These are phyloP conservation scores for Thozetella sp. DNA, from an alignment of 495 filamentous ascomycete genomes.

Conservation along the genomic window DNA sequence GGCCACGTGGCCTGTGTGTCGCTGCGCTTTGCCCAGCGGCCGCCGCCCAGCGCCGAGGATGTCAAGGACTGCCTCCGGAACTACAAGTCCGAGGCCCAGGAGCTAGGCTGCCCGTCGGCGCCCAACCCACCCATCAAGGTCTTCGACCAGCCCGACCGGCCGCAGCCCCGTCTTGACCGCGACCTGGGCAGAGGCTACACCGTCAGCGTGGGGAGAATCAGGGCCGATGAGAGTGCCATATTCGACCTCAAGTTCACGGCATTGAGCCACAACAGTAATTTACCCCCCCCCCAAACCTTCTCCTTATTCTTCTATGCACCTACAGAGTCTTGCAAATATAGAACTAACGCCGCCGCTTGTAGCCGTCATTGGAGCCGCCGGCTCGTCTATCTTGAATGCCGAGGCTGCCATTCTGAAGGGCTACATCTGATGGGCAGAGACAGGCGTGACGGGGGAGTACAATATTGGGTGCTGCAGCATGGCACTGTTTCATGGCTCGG, in stretches of 20 bases:
- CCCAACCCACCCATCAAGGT: slow-evolving; percentile 73
- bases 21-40: slow-evolving; percentile 65
- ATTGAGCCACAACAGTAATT: slow-evolving; percentile 81
- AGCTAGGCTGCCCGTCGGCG: slow-evolving; percentile 74
- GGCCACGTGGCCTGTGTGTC: slow-evolving; percentile 85
- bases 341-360: slow-evolving; percentile 10
- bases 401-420: slow-evolving; percentile 93
- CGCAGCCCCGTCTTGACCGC: slow-evolving; percentile 83
- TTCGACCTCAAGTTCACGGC: slow-evolving; percentile 85
- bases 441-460: neutral
- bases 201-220: slow-evolving; percentile 77
- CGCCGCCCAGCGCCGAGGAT: slow-evolving; percentile 58
- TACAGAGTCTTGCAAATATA: neutral
- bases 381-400: slow-evolving; percentile 91
- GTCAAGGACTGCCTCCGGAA: slow-evolving; percentile 69
- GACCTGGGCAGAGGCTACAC: slow-evolving; percentile 76
- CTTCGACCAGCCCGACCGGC: slow-evolving; percentile 78
- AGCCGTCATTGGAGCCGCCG: slow-evolving; percentile 92
- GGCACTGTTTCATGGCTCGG: neutral
- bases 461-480: neutral
- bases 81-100: slow-evolving; percentile 76
- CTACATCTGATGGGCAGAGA: slow-evolving; percentile 56
- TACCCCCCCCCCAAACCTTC: neutral
- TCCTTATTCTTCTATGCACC: too few species aligned
- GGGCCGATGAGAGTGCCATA: slow-evolving; percentile 73